phyloP scores from a whole-genome alignment of 228 moss, liverwort and hornwort species.

The Sphagnum magellanicum region DNA sequence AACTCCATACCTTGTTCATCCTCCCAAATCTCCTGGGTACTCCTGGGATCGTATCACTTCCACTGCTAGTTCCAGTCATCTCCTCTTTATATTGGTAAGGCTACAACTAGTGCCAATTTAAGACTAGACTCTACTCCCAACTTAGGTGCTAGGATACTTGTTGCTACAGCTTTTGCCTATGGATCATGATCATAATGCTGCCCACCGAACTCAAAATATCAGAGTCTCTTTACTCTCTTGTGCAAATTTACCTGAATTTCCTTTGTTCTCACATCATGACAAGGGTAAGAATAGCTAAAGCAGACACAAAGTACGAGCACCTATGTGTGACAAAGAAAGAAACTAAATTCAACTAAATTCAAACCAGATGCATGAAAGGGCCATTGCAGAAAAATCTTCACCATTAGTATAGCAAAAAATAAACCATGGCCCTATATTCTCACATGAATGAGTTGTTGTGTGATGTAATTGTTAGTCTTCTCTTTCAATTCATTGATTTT shows the following conservation, averaged over 20 bases:
- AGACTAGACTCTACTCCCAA: constrained; percentile 87
- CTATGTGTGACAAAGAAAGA: too few species aligned
- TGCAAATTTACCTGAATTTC: too few species aligned
- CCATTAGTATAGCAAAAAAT: too few species aligned
- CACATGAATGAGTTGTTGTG: constrained; percentile 96
- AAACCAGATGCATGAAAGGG: too few species aligned
- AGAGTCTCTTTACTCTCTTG: too few species aligned
- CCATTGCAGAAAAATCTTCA: too few species aligned
- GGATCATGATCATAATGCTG: constrained; percentile 99
- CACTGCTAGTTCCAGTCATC: constrained; percentile 16
- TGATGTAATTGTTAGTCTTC: constrained; percentile 90
- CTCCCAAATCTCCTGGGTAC: constrained; percentile 27
- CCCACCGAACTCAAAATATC: not conserved
- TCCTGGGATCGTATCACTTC: not conserved
- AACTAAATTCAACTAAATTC: too few species aligned
- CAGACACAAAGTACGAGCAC: too few species aligned
- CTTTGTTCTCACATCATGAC: too few species aligned
- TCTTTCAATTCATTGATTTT: constrained; percentile 98
- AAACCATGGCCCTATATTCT: too few species aligned
- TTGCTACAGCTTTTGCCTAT: constrained; percentile 93
- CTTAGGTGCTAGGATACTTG: constrained; percentile 89
- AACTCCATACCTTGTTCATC: constrained; percentile 63
- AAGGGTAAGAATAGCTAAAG: too few species aligned
- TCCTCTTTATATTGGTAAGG: constrained; percentile 56
- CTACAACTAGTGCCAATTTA: constrained; percentile 71